Conservation (phyloP, 768 basidiomycete genomes). For the Boletus pseudopeckii region DNA sequence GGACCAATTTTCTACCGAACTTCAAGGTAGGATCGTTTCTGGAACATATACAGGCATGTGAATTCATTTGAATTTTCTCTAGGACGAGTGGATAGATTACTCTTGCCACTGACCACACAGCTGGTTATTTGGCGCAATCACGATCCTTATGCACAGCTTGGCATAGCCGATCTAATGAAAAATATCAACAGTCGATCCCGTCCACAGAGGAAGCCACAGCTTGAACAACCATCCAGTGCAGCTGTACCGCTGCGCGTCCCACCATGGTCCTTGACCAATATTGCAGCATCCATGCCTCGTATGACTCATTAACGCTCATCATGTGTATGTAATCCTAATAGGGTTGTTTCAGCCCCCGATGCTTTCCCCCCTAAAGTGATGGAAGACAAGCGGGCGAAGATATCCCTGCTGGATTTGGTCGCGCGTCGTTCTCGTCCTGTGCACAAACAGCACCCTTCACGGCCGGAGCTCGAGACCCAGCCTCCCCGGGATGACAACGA, state of each 20-base stretch:
- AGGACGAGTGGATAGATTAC: constrained; percentile 33
- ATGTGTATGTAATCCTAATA: constrained; percentile 4
- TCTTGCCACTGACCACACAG: constrained; percentile 32
- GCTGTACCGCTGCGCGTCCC: constrained; percentile 13
- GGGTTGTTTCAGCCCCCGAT: constrained; percentile 36
- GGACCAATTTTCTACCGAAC: constrained; percentile 22
- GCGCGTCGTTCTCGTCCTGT: constrained; percentile 22
- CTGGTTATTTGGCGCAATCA: constrained; percentile 28
- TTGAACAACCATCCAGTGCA: constrained; percentile 13
- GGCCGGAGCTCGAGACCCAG: constrained; percentile 7
- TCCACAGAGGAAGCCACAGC: constrained; percentile 16
- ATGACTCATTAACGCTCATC: constrained; percentile 8
- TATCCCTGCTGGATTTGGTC: not conserved
- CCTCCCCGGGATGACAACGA: constrained; percentile 5
- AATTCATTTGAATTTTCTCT: not conserved
- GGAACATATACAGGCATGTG: not conserved
- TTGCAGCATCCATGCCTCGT: constrained; percentile 38
- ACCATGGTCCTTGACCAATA: constrained; percentile 24
- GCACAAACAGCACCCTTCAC: constrained; percentile 24
- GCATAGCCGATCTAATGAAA: constrained; percentile 33
- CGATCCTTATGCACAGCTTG: constrained; percentile 34
- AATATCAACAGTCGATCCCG: constrained; percentile 11
- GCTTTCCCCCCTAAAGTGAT: constrained; percentile 28
- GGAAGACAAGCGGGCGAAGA: constrained; percentile 17
- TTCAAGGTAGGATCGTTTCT: constrained; percentile 22